Conservation (phyloP, 768 basidiomycete species). For the Macrolepiota dolichaula region DNA sequence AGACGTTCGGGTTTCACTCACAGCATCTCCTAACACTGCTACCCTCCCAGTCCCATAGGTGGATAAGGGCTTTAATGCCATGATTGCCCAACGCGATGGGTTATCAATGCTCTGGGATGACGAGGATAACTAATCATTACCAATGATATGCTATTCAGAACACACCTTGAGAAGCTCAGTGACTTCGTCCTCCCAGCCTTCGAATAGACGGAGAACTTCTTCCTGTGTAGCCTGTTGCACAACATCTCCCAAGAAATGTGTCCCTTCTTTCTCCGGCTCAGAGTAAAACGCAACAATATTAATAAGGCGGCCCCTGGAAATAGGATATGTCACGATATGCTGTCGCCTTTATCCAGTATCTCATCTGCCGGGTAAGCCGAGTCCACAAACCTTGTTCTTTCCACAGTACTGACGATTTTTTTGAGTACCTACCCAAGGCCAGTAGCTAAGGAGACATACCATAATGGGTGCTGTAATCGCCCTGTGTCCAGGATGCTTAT, state of each 20-base stretch:
- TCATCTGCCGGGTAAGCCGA: constrained; percentile 12
- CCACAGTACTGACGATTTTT: constrained; percentile 24
- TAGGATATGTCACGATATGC: constrained; percentile 38
- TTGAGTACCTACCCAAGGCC: background rate
- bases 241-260: constrained; percentile 28
- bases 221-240: constrained; percentile 24
- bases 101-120: constrained; percentile 24
- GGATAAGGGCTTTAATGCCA: constrained; percentile 32
- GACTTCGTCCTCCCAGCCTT: constrained; percentile 35
- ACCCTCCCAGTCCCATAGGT: constrained; percentile 33
- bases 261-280: constrained; percentile 25
- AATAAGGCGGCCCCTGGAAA: constrained; percentile 30
- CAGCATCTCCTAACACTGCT: constrained; percentile 44
- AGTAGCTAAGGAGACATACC: constrained; percentile 14
- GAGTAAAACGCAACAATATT: constrained; percentile 30
- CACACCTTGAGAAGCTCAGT: constrained; percentile 25
- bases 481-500: constrained; percentile 20
- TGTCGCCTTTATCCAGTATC: constrained; percentile 13
- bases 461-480: constrained; percentile 17
- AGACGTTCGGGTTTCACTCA: constrained; percentile 16
- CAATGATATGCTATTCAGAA: background rate
- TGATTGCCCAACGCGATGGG: constrained; percentile 38
- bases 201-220: constrained; percentile 27
- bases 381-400: constrained; percentile 23
- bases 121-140: background rate